Percentiles rank a stretch among this genome's conserved stretches.
phyloP scores from a whole-genome alignment of 1,284 basidiomycete genomes.

The Cutaneotrichosporon sp. region DNA sequence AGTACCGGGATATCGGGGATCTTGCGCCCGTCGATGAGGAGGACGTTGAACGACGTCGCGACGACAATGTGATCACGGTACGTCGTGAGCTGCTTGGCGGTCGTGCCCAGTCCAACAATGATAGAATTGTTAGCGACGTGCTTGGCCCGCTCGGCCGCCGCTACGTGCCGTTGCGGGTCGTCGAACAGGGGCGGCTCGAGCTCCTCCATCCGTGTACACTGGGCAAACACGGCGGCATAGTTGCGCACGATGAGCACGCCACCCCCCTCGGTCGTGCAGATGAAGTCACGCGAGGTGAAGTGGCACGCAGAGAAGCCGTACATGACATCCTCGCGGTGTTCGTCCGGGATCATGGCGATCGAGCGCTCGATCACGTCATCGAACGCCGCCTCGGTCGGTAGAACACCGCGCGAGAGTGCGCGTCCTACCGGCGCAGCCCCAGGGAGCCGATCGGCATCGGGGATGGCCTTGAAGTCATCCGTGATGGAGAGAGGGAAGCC shows the following conservation, averaged over 20 bases:
- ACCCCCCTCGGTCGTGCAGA: constrained; percentile 31
- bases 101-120: constrained; percentile 25
- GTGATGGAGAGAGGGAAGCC: constrained; percentile 17
- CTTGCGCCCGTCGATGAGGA: constrained; percentile 29
- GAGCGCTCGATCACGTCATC: constrained; percentile 13
- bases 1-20: constrained; percentile 24
- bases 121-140: constrained; percentile 26
- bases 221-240: constrained; percentile 31
- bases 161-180: not conserved
- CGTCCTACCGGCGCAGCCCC: constrained; percentile 14
- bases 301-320: constrained; percentile 39
- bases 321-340: constrained; percentile 13
- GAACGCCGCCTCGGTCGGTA: constrained; percentile 7
- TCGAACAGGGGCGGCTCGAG: not conserved
- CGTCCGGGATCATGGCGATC: constrained; percentile 14
- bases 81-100: constrained; percentile 32
- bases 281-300: constrained; percentile 36
- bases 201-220: constrained; percentile 4
- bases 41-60: constrained; percentile 29
- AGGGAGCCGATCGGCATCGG: constrained; percentile 16
- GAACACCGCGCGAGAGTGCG: constrained; percentile 4
- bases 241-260: constrained; percentile 35
- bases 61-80: constrained; percentile 34
- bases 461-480: constrained; percentile 24
- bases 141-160: constrained; percentile 13